A percentile compares a stretch with the other conserved stretches of the same genome.
Evolutionary conservation across 176 grass and related monocot genomes (phyloP).

Genomic region (Bothriochloa decipiens): DNA sequence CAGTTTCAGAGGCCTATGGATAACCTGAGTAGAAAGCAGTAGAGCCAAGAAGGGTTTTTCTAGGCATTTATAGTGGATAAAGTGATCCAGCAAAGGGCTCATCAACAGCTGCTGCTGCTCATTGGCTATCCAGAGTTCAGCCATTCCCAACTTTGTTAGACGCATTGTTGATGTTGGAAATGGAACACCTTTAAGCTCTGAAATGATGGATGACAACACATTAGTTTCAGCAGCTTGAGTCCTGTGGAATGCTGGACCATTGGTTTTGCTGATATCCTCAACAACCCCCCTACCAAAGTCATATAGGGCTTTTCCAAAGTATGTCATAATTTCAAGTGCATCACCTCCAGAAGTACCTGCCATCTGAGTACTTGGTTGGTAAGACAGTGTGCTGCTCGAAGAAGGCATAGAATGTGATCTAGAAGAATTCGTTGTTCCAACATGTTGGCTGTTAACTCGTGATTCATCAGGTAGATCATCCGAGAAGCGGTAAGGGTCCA

Average conservation of each 20-base stretch:
- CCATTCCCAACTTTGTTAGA: slow-evolving; percentile 73
- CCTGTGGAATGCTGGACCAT: slow-evolving; percentile 52
- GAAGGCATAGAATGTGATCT: slow-evolving; percentile 36
- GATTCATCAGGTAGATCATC: slow-evolving; percentile 51
- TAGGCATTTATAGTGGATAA: slow-evolving; percentile 89
- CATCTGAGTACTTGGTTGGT: slow-evolving; percentile 48
- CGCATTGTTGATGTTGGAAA: slow-evolving; percentile 78
- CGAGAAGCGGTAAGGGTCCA: slow-evolving; percentile 68
- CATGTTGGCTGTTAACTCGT: slow-evolving; percentile 44
- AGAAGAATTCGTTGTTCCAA: slow-evolving; percentile 39
- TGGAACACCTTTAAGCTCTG: slow-evolving; percentile 81
- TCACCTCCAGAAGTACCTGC: slow-evolving; percentile 76
- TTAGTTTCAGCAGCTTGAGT: slow-evolving; percentile 59
- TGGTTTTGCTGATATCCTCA: slow-evolving; percentile 84
- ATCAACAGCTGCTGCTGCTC: slow-evolving; percentile 90
- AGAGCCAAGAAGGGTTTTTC: slow-evolving; percentile 72
- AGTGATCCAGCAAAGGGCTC: slow-evolving; percentile 68
- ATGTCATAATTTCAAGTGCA: slow-evolving; percentile 92
- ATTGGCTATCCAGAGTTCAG: slow-evolving; percentile 90
- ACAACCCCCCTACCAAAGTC: slow-evolving; percentile 93
- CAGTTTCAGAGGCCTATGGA: slow-evolving; percentile 80
- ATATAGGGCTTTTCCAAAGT: slow-evolving; percentile 96
- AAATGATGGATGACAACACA: slow-evolving; percentile 67
- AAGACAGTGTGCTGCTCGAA: slow-evolving; percentile 44
- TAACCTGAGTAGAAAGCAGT: slow-evolving; percentile 72